These are phyloP conservation scores for Silene noctiflora DNA, from an alignment of 179 eudicot species.

Conservation along the genomic window DNA sequence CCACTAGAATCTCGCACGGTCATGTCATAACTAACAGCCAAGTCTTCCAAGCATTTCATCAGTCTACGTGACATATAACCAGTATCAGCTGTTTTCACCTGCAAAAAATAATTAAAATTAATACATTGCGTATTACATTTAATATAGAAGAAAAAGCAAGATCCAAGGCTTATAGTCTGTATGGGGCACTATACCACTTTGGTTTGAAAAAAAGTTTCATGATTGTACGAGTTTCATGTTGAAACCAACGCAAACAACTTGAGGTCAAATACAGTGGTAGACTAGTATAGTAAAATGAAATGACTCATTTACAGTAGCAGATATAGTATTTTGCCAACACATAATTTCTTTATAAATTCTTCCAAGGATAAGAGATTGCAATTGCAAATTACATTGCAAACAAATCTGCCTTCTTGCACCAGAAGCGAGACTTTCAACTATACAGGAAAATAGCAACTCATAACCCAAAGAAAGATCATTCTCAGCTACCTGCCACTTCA, in stretches of 20 bases:
- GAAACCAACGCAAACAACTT: background rate
- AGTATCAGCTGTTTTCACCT: conserved; percentile 99
- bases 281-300: background rate
- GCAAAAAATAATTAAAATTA: conserved; percentile 24
- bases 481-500: background rate
- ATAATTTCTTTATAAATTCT: background rate
- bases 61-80: conserved; percentile 98
- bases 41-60: conserved; percentile 90
- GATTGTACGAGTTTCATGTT: background rate
- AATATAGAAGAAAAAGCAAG: background rate
- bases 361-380: background rate
- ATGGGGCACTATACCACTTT: background rate
- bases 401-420: background rate
- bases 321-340: background rate
- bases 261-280: background rate
- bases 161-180: background rate
- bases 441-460: background rate
- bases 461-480: background rate
- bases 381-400: background rate
- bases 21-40: conserved; percentile 76
- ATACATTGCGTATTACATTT: background rate
- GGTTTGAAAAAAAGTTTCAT: background rate
- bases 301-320: background rate
- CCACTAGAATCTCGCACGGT: conserved; percentile 88
- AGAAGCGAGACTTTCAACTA: background rate